These are phyloP conservation scores for Alternaria conjuncta DNA, from an alignment of 2,329 filamentous ascomycete genomes.

Conservation along the genomic window DNA sequence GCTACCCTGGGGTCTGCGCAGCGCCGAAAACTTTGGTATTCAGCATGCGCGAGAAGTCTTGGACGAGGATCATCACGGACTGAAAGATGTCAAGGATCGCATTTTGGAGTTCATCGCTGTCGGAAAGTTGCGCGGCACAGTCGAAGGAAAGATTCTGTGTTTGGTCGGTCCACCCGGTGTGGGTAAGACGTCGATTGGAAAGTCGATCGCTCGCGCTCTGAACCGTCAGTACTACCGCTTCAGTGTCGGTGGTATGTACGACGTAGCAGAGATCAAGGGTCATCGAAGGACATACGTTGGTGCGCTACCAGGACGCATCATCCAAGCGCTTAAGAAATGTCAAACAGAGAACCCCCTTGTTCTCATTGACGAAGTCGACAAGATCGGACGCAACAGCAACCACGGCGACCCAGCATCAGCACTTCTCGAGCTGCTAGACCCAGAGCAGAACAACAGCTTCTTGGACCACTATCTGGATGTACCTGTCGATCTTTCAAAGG, in stretches of 20 bases:
- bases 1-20: constrained; percentile 95
- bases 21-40: constrained; percentile 95
- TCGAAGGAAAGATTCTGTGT: constrained; percentile 97
- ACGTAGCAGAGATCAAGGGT: constrained; percentile 98
- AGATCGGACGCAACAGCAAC: constrained; percentile 95
- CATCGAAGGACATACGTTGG: constrained; percentile 96
- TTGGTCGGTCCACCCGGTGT: constrained; percentile 97
- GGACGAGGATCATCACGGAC: constrained; percentile 94
- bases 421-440: constrained; percentile 89
- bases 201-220: constrained; percentile 92
- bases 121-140: constrained; percentile 92
- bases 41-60: constrained; percentile 87
- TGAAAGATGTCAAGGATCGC: constrained; percentile 98
- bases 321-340: constrained; percentile 98
- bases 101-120: constrained; percentile 99
- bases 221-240: constrained; percentile 98
- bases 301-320: constrained; percentile 92
- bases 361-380: constrained; percentile 96
- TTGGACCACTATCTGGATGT: constrained; percentile 99
- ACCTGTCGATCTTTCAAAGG: constrained; percentile 94
- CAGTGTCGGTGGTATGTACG: constrained; percentile 93
- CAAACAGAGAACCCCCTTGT: constrained; percentile 98
- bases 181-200: constrained; percentile 98
- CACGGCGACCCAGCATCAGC: constrained; percentile 90
- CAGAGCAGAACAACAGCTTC: constrained; percentile 97